Evolutionary conservation across 1,284 basidiomycete species (phyloP).

Genomic region (Ganoderma lingzhi): DNA sequence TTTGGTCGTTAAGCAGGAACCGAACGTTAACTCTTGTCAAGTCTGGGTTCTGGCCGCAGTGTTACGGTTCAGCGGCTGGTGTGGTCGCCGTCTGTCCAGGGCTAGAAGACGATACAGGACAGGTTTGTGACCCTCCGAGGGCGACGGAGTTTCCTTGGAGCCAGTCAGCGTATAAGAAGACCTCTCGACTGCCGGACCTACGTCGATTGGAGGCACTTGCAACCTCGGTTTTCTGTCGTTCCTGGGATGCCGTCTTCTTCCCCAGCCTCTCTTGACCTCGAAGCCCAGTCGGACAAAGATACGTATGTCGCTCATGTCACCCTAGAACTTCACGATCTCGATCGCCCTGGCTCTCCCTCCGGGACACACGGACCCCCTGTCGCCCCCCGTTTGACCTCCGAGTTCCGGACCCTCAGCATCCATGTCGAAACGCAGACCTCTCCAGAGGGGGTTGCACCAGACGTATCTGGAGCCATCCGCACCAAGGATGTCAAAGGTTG

Average conservation of each 20-base stretch:
- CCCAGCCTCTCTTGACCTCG: conserved; percentile 14
- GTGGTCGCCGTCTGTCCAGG: not conserved
- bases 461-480: conserved; percentile 1
- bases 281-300: conserved; percentile 19
- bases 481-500: conserved; percentile 36
- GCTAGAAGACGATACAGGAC: not conserved
- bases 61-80: not conserved
- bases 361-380: not conserved
- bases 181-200: not conserved
- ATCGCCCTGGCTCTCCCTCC: not conserved
- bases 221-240: not conserved
- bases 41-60: not conserved
- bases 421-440: conserved; percentile 28
- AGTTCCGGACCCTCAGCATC: conserved; percentile 38
- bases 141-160: not conserved
- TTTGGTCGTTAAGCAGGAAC: not conserved
- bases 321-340: conserved; percentile 10
- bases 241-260: conserved; percentile 11
- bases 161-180: not conserved
- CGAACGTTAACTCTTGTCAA: not conserved
- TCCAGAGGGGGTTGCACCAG: not conserved
- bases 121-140: not conserved
- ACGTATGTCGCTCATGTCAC: conserved; percentile 17
- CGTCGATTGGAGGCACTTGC: not conserved
- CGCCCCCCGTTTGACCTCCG: conserved; percentile 32